Percentiles rank a stretch among this genome's conserved stretches.
These are phyloP conservation scores for Forsythia viridissima DNA, from an alignment of 257 asterid genomes.

Conservation along the genomic window DNA sequence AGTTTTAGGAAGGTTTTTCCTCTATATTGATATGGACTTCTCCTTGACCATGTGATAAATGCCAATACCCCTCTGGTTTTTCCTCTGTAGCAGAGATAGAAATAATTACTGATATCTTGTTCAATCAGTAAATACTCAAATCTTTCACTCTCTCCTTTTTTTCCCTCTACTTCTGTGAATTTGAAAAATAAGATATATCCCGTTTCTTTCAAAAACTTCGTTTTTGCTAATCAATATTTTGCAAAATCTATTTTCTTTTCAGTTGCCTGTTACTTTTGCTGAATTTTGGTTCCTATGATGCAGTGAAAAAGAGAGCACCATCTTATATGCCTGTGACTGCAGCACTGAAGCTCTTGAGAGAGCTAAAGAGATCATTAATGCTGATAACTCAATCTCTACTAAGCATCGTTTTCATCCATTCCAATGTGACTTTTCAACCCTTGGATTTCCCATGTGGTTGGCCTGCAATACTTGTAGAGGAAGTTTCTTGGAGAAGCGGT, in stretches of 20 bases:
- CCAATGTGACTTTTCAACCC: slow-evolving; percentile 70
- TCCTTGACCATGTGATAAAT: not conserved
- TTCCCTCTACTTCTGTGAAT: not conserved
- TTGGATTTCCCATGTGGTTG: slow-evolving; percentile 73
- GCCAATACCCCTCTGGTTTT: too few relatives aligned
- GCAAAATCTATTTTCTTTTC: not conserved
- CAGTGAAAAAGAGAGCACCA: slow-evolving; percentile 61
- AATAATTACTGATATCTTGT: not conserved
- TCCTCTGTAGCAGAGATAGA: too few relatives aligned
- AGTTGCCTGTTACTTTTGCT: not conserved
- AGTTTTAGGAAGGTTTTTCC: not conserved
- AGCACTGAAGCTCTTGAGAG: slow-evolving; percentile 84
- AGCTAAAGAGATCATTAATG: slow-evolving; percentile 61
- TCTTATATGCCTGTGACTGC: slow-evolving; percentile 82
- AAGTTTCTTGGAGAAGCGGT: slow-evolving; percentile 32
- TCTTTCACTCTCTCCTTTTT: not conserved
- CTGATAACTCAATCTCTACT: slow-evolving; percentile 46
- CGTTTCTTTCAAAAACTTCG: not conserved
- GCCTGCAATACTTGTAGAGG: slow-evolving; percentile 54
- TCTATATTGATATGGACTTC: not conserved
- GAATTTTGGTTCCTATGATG: slow-evolving; percentile 24
- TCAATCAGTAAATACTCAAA: not conserved
- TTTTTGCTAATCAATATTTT: not conserved
- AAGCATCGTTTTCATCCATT: slow-evolving; percentile 55
- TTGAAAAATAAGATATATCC: not conserved